phyloP scores from a whole-genome alignment of 495 filamentous ascomycete genomes.

The Coniosporium apollinis region DNA sequence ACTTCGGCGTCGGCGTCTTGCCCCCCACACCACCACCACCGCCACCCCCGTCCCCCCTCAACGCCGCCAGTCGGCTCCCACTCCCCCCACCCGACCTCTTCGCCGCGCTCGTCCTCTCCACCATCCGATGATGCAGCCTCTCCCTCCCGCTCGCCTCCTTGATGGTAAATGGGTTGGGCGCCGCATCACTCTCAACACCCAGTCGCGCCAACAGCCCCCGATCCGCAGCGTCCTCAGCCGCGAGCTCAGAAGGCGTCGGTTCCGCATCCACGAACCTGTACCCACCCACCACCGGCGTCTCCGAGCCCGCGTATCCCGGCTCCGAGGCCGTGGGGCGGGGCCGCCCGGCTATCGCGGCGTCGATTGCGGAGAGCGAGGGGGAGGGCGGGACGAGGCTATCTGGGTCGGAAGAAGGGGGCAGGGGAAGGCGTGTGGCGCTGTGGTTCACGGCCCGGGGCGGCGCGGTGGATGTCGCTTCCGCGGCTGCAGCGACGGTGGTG shows the following conservation, averaged over 20 bases:
- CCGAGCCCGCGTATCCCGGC: slow-evolving; percentile 40
- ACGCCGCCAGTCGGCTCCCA: slow-evolving; percentile 32
- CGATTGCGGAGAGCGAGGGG: slow-evolving; percentile 69
- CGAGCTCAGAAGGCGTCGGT: slow-evolving; percentile 16
- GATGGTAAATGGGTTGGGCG: slow-evolving; percentile 68
- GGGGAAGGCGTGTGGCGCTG: slow-evolving; percentile 61
- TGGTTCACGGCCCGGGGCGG: slow-evolving; percentile 64
- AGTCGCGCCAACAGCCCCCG: slow-evolving; percentile 27
- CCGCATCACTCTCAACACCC: slow-evolving; percentile 39
- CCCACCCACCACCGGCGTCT: slow-evolving; percentile 80
- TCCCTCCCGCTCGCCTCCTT: slow-evolving; percentile 61
- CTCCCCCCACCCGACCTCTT: slow-evolving; percentile 30
- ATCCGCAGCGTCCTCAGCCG: slow-evolving; percentile 13
- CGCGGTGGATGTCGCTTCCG: slow-evolving; percentile 53
- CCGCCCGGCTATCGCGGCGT: slow-evolving; percentile 70
- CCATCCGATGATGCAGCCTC: slow-evolving; percentile 74
- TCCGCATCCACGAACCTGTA: slow-evolving; percentile 87
- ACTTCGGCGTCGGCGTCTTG: slow-evolving; percentile 50
- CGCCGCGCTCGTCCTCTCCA: slow-evolving; percentile 49
- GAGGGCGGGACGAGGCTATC: slow-evolving; percentile 39
- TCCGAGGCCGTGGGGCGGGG: slow-evolving; percentile 49
- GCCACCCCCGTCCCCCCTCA: slow-evolving; percentile 18
- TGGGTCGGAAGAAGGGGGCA: slow-evolving; percentile 19
- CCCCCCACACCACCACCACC: slow-evolving; percentile 29
- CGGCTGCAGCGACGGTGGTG: slow-evolving; percentile 48